phyloP scores from a whole-genome alignment of 2,329 filamentous ascomycete genomes.

The Clarireedia sp. region DNA sequence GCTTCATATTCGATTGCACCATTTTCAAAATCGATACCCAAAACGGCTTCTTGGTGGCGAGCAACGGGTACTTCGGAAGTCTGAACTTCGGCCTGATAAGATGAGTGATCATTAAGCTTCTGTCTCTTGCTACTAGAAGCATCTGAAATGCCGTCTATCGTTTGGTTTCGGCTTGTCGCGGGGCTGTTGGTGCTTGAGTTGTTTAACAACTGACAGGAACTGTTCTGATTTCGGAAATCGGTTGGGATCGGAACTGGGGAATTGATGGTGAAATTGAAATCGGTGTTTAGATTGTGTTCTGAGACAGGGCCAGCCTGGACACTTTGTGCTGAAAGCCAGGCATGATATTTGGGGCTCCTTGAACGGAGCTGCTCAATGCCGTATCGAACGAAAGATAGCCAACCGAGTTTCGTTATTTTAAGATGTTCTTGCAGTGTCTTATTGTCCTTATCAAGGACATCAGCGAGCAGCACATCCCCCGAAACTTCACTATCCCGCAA shows the following conservation, averaged over 20 bases:
- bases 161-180: neutral
- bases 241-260: constrained; percentile 3
- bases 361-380: constrained; percentile 49
- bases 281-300: neutral
- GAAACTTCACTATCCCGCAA: constrained; percentile 53
- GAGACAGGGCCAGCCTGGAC: neutral
- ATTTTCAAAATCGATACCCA: no score
- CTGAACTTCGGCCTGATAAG: neutral
- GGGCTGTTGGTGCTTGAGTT: neutral
- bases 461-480: constrained; percentile 20
- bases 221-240: neutral
- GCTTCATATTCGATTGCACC: neutral
- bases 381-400: constrained; percentile 37
- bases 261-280: constrained; percentile 7
- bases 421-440: constrained; percentile 21
- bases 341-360: constrained; percentile 43
- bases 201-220: neutral
- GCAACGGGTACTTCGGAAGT: neutral
- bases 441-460: constrained; percentile 20
- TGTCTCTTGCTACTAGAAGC: neutral
- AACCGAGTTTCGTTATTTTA: constrained; percentile 18
- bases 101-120: neutral
- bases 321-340: neutral
- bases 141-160: neutral
- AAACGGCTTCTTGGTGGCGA: neutral